Percentiles rank a stretch among this genome's conserved stretches.
Conservation (phyloP, 306 rosid genomes). For the Cyclanthera cordifolia region DNA sequence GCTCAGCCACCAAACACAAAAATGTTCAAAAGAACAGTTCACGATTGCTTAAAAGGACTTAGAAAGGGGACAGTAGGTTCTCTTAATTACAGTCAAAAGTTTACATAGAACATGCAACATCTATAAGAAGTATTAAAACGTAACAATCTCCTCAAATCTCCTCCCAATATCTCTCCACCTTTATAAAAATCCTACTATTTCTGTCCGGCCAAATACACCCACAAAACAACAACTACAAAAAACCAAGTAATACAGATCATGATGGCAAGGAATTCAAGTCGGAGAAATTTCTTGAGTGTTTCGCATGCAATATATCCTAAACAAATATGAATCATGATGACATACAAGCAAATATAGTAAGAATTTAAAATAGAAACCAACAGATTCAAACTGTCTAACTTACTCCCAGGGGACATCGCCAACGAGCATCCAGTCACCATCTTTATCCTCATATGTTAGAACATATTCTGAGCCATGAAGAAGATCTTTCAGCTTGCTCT, state of each 20-base stretch:
- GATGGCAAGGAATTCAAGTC: not conserved
- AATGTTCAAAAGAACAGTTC: not conserved
- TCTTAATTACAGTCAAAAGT: not conserved
- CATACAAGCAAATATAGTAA: not conserved
- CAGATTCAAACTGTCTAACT: slow-evolving; percentile 22
- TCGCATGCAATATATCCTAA: not conserved
- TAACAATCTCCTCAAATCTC: not conserved
- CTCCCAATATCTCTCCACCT: not conserved
- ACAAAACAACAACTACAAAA: not conserved
- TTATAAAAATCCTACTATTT: not conserved
- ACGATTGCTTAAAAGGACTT: not conserved
- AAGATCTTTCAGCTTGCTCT: slow-evolving; percentile 81
- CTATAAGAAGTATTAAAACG: not conserved
- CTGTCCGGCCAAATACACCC: not conserved
- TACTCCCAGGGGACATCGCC: slow-evolving; percentile 92
- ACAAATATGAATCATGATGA: not conserved
- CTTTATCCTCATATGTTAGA: slow-evolving; percentile 76
- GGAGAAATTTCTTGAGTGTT: not conserved
- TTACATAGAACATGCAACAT: not conserved
- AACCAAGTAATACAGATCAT: not conserved
- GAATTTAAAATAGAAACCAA: slow-evolving; percentile 8
- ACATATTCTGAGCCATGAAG: slow-evolving; percentile 88
- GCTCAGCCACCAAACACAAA: not conserved
- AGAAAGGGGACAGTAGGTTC: not conserved
- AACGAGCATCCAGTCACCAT: slow-evolving; percentile 84